Conservation (phyloP, 768 basidiomycete genomes). For the Crucibulum laeve region DNA sequence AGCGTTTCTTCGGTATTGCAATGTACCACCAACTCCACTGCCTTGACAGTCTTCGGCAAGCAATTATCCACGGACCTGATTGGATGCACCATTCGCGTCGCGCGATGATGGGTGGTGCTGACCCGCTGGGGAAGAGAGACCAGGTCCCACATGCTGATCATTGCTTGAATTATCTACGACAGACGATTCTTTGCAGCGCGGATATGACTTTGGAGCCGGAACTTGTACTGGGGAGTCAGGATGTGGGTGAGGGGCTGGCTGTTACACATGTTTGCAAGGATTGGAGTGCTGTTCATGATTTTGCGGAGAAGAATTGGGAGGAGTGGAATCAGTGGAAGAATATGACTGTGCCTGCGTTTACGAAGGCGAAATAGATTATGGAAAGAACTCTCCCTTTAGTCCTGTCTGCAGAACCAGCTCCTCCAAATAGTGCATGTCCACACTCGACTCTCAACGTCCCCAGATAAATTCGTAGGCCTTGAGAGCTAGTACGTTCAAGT, state of each 20-base stretch:
- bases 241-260: constrained; percentile 4
- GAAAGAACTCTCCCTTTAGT: too few species aligned
- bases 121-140: neutral
- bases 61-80: constrained; percentile 3
- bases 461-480: too few species aligned
- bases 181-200: constrained; percentile 13
- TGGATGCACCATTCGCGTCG: neutral
- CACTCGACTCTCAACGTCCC: too few species aligned
- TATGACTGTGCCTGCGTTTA: too few species aligned
- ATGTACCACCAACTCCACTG: constrained; percentile 36
- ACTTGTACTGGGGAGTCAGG: constrained; percentile 3
- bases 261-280: constrained; percentile 14
- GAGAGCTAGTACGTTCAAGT: too few species aligned
- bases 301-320: constrained; percentile 8
- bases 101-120: too few species aligned
- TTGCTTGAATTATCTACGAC: constrained; percentile 15
- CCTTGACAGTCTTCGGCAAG: constrained; percentile 20
- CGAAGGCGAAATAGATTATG: too few species aligned
- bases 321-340: too few species aligned
- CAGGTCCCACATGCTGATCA: constrained; percentile 10
- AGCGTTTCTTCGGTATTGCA: constrained; percentile 29
- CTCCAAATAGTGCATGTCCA: too few species aligned
- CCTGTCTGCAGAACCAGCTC: too few species aligned
- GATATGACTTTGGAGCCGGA: constrained; percentile 16
- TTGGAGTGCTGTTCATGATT: constrained; percentile 12